Percentiles rank a stretch among this genome's conserved stretches.
Conservation (phyloP, 176 grass and related monocot genomes). For the Bolboschoenus planiculmis region DNA sequence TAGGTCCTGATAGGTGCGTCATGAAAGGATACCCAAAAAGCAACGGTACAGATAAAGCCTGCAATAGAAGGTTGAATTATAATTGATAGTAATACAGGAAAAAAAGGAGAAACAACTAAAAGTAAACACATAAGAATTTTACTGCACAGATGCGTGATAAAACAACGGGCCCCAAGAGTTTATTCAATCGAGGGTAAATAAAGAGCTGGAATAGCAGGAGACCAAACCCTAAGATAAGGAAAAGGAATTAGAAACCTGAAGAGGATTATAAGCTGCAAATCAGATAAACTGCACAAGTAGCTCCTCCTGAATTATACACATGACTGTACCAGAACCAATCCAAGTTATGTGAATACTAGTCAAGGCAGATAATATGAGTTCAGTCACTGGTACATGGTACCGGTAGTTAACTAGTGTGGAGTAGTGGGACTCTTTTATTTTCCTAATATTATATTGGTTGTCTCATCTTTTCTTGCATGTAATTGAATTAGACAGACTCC, state of each 20-base stretch:
- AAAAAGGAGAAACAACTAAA: background rate
- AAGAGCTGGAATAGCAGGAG: constrained; percentile 69
- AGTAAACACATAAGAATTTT: constrained; percentile 1
- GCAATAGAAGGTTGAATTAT: background rate
- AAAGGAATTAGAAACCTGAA: background rate
- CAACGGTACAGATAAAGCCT: constrained; percentile 54
- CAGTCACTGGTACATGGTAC: background rate
- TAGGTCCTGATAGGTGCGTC: constrained; percentile 37
- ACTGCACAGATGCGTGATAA: constrained; percentile 38
- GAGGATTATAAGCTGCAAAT: background rate
- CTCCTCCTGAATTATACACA: background rate
- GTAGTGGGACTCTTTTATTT: background rate
- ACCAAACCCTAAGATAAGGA: constrained; percentile 34
- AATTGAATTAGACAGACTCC: background rate
- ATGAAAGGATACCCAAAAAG: constrained; percentile 61
- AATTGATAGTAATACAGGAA: background rate
- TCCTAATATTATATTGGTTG: background rate
- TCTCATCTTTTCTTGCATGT: background rate
- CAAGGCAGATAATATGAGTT: background rate
- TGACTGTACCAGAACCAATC: background rate
- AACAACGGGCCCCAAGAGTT: constrained; percentile 32
- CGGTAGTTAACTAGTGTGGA: background rate
- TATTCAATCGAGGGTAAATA: constrained; percentile 39
- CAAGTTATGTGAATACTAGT: background rate
- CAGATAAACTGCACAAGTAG: background rate